Percentiles rank a stretch among this genome's conserved stretches.
These are phyloP conservation scores for Candida pseudofarinosa DNA, from an alignment of 805 yeast species.

Conservation along the genomic window DNA sequence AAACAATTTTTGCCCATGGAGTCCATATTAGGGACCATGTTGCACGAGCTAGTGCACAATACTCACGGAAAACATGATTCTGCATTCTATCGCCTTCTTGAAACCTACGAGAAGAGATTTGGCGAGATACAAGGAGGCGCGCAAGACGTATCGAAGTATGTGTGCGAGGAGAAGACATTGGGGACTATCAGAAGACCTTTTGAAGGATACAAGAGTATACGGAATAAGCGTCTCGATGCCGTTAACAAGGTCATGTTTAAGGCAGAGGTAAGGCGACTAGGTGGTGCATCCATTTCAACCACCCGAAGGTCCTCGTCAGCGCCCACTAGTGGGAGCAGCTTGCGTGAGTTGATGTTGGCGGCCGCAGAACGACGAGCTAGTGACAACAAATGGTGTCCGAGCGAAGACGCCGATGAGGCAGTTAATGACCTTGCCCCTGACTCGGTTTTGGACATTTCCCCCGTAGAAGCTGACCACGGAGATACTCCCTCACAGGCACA, in stretches of 20 bases:
- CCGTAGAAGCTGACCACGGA: conserved; percentile 12
- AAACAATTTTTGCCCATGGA: conserved; percentile 57
- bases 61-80: conserved; percentile 75
- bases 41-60: conserved; percentile 88
- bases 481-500: not conserved
- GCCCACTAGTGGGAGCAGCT: conserved; percentile 4
- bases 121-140: conserved; percentile 40
- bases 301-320: conserved; percentile 1
- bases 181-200: conserved; percentile 30
- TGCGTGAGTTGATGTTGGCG: conserved; percentile 45
- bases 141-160: conserved; percentile 41
- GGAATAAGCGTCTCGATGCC: conserved; percentile 41
- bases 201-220: conserved; percentile 14
- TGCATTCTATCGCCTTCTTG: conserved; percentile 61
- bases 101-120: conserved; percentile 52
- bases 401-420: conserved; percentile 11
- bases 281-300: conserved; percentile 5
- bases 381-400: conserved; percentile 49
- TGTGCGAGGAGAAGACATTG: conserved; percentile 44
- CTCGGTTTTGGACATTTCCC: conserved; percentile 37
- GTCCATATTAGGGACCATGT: conserved; percentile 72
- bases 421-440: conserved; percentile 34
- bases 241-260: conserved; percentile 37
- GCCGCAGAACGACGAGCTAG: conserved; percentile 61
- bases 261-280: conserved; percentile 35